Percentiles rank a stretch among this genome's conserved stretches.
Evolutionary conservation across 768 basidiomycete genomes (phyloP).

Genomic region (Boletus rex-veris): DNA sequence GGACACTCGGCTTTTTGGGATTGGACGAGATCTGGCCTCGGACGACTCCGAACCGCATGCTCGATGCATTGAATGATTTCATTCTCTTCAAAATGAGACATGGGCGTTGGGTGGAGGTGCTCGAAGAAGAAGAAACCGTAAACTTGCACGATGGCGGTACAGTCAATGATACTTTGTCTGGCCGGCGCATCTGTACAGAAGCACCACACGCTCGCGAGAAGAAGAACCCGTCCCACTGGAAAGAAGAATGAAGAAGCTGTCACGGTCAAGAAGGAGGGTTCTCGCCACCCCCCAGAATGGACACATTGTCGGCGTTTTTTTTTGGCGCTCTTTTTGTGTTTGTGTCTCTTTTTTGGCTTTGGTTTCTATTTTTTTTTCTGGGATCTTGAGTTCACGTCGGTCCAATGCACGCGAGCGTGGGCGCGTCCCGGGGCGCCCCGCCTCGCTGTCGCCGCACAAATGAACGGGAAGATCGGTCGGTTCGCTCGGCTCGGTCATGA

Average conservation of each 20-base stretch:
- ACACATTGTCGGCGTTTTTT: slow-evolving; percentile 8
- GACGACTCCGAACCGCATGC: too few relatives aligned
- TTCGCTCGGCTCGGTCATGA: slow-evolving; percentile 14
- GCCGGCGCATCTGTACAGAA: too few relatives aligned
- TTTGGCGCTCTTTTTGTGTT: neutral
- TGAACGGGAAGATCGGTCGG: slow-evolving; percentile 5
- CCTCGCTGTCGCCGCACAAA: slow-evolving; percentile 16
- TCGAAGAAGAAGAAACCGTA: too few relatives aligned
- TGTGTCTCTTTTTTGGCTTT: neutral
- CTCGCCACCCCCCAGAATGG: slow-evolving; percentile 1
- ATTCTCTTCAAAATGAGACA: too few relatives aligned
- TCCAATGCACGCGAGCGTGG: neutral
- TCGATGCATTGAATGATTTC: too few relatives aligned
- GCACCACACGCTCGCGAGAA: too few relatives aligned
- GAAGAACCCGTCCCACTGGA: too few relatives aligned
- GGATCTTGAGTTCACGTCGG: neutral
- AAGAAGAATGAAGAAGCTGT: neutral
- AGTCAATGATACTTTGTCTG: too few relatives aligned
- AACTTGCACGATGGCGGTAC: too few relatives aligned
- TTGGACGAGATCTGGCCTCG: too few relatives aligned
- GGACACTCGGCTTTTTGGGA: too few relatives aligned
- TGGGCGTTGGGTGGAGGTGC: too few relatives aligned
- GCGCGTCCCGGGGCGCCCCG: neutral
- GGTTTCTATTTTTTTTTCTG: neutral
- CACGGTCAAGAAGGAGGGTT: neutral